Conservation (phyloP, 352 stramenopile genomes). For the Thraustochytrium sp. region DNA sequence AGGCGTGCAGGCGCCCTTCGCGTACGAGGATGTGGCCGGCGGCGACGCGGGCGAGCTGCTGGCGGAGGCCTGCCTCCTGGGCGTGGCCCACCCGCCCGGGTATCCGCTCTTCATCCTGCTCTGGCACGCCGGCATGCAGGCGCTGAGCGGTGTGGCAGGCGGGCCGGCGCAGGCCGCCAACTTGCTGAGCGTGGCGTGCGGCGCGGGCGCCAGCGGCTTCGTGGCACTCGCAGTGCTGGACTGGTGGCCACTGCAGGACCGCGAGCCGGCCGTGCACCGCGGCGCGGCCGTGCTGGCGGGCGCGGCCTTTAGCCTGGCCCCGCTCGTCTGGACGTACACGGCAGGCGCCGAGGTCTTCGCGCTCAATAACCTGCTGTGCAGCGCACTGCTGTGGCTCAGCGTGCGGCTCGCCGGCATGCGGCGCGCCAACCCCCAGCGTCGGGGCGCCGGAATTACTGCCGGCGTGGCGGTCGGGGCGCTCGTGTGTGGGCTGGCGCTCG, state of each 20-base stretch:
- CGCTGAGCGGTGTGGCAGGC: not conserved
- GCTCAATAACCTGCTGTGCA: constrained; percentile 85
- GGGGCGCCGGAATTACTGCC: not conserved
- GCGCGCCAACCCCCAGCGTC: constrained; percentile 47
- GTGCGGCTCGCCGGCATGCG: constrained; percentile 41
- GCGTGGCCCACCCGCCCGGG: constrained; percentile 83
- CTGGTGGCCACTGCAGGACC: not conserved
- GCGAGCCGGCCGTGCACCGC: not conserved
- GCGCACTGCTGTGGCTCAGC: constrained; percentile 66
- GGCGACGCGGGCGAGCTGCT: constrained; percentile 74
- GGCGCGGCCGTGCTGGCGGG: not conserved
- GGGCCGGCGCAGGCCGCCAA: constrained; percentile 45
- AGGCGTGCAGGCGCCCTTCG: not conserved
- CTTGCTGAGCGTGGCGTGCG: constrained; percentile 19
- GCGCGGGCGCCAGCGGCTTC: constrained; percentile 19
- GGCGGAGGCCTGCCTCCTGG: constrained; percentile 82
- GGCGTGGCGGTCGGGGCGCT: constrained; percentile 63
- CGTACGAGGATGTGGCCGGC: constrained; percentile 10
- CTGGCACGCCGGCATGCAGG: constrained; percentile 48
- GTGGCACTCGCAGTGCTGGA: not conserved
- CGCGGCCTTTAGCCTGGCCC: constrained; percentile 64
- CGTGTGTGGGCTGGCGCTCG: constrained; percentile 78
- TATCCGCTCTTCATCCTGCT: constrained; percentile 87
- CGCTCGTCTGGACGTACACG: constrained; percentile 87
- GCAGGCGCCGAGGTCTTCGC: constrained; percentile 89